Base-by-base conservation (phyloP, 345 rosid species). In the Hevea brasiliensis region DNA sequence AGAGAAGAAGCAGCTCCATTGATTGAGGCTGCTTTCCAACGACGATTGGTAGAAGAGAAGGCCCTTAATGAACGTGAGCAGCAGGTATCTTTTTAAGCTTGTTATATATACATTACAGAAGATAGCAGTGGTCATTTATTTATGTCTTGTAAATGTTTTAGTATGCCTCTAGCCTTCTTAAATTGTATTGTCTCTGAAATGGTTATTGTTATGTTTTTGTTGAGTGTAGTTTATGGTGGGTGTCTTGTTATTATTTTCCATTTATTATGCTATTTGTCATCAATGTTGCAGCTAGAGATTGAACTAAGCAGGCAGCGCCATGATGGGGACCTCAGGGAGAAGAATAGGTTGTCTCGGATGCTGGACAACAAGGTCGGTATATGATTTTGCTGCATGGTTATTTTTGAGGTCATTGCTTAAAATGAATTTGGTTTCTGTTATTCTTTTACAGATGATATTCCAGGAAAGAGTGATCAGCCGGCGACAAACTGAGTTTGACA, bases 1-100 rank as follows among this genome's bases (percentile, higher is more conserved):
- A 86, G 99, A 80, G 97, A 93, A 82, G 97, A 90, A 83, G 92
- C 96, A 55, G 97, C 98, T 65, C 89, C 98, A 37, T 81, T 96
- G 85, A 87, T 96, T 81, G 99, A 93, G 71, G 94, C 98, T 85
- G 87, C 97, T 68, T 96, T 80, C 72, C 96, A 93, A 79, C 86
- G 76, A 61, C 88, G 98, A 42, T 77, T 93, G 68, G 97, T 90
- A 13, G 98, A 96, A 85, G 98, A 96, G 81, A 84, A 74, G 81
- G 87, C 79, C 58, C 88, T 90, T 67, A 92, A 89, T 83, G 99
- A 96, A 77, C 89, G 81, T 17, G 98, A 93, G 81, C 95, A 88
- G 76, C 90, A 90, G 94, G 99, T 96, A 77, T 51, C n/a, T n/a
- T 51, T 50, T 65, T 7, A 12, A 41, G 3, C 32, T 51, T 50